These are phyloP conservation scores for Tolypocladium pustulatum DNA, from an alignment of 2,329 filamentous ascomycete genomes.

Conservation along the genomic window DNA sequence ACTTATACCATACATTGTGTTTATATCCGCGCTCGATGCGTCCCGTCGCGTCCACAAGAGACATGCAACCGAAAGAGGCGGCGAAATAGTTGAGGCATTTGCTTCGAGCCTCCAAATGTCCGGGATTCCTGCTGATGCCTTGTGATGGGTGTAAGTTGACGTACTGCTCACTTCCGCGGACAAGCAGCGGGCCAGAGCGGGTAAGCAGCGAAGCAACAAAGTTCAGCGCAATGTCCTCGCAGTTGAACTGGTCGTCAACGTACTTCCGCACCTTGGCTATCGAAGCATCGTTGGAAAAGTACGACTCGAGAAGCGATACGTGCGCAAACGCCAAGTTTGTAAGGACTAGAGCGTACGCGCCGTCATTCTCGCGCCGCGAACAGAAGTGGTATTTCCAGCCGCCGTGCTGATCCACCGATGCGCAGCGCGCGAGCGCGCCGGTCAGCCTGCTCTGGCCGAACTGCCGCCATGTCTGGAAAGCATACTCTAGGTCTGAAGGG, in stretches of 20 bases:
- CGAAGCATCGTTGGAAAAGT: conserved; percentile 22
- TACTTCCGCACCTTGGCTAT: conserved; percentile 21
- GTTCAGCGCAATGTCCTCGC: conserved; percentile 30
- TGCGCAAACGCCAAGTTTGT: conserved; percentile 27
- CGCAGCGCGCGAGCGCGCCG: conserved; percentile 26
- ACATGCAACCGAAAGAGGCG: conserved; percentile 22
- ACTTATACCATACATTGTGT: background rate
- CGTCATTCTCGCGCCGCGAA: conserved; percentile 11
- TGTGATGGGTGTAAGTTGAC: conserved; percentile 18
- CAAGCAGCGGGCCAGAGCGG: conserved; percentile 21
- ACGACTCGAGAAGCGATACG: conserved; percentile 26
- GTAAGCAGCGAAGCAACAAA: conserved; percentile 23
- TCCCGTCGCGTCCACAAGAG: conserved; percentile 20
- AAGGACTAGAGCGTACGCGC: conserved; percentile 24
- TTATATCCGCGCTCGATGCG: conserved; percentile 17
- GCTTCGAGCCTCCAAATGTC: conserved; percentile 22
- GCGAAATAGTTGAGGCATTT: conserved; percentile 24
- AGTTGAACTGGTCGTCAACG: conserved; percentile 27
- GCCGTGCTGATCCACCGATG: conserved; percentile 13
- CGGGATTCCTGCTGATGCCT: conserved; percentile 22
- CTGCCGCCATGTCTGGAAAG: conserved; percentile 28
- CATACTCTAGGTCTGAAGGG: conserved; percentile 27
- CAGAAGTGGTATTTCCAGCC: conserved; percentile 22
- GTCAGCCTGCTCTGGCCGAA: conserved; percentile 23
- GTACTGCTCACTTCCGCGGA: conserved; percentile 20